phyloP scores from a whole-genome alignment of 2,329 filamentous ascomycete genomes.

The Exophiala dermatitidis region DNA sequence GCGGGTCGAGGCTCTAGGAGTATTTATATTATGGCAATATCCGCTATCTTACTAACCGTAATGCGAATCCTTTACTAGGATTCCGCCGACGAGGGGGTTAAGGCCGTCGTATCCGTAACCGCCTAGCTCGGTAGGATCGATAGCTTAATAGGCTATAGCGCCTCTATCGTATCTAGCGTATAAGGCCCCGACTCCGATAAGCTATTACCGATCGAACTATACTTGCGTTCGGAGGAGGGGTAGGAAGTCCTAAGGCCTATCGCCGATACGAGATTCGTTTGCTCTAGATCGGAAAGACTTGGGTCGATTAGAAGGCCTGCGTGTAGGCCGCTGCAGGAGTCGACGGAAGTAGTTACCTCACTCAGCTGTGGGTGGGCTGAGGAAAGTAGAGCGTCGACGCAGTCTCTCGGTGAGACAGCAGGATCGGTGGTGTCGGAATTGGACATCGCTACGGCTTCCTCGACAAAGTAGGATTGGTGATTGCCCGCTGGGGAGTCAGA shows the following conservation, averaged over 20 bases:
- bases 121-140: constrained; percentile 4
- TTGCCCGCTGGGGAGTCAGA: not conserved
- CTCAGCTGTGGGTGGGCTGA: not conserved
- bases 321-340: constrained; percentile 3
- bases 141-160: constrained; percentile 3
- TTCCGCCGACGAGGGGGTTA: constrained; percentile 1
- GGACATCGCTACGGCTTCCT: not conserved
- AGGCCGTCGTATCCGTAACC: constrained; percentile 2
- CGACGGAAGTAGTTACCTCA: constrained; percentile 3
- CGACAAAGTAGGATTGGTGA: not conserved
- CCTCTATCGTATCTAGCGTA: constrained; percentile 4
- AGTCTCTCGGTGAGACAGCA: constrained; percentile 4
- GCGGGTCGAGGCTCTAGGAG: constrained; percentile 4
- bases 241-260: constrained; percentile 4
- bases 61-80: constrained; percentile 6
- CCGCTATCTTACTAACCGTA: constrained; percentile 3
- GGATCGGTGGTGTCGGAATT: constrained; percentile 2
- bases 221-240: constrained; percentile 3
- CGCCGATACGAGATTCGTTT: constrained; percentile 4
- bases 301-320: constrained; percentile 6
- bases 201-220: constrained; percentile 6
- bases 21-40: constrained; percentile 5
- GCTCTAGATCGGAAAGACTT: constrained; percentile 10
- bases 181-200: constrained; percentile 1
- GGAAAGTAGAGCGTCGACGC: constrained; percentile 5